Evolutionary conservation across 495 filamentous ascomycete species (phyloP).

Genomic region (Sabuloglossum arenarium): DNA sequence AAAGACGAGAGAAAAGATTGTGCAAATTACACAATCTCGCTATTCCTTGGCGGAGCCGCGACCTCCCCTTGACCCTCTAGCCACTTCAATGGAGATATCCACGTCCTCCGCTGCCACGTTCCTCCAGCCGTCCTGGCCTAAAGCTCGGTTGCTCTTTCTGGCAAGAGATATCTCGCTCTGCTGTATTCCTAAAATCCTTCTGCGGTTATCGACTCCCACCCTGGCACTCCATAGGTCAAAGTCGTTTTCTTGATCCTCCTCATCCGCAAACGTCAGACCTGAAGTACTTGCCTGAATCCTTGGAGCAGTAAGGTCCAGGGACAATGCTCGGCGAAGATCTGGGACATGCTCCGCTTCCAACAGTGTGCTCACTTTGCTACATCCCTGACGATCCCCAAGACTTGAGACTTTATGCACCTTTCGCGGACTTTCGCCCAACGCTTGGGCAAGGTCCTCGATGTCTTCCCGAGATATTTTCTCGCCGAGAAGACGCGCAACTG

Average conservation of each 20-base stretch:
- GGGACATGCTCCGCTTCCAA: not conserved
- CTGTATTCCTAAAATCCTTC: not conserved
- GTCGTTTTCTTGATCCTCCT: slow-evolving; percentile 25
- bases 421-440: not conserved
- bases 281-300: not conserved
- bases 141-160: not conserved
- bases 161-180: not conserved
- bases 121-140: not conserved
- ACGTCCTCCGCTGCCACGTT: not conserved
- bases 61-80: not conserved
- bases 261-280: slow-evolving; percentile 7
- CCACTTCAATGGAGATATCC: not conserved
- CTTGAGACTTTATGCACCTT: not conserved
- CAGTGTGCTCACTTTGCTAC: not conserved
- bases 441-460: not conserved
- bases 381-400: not conserved
- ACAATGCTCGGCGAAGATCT: not conserved
- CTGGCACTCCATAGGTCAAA: slow-evolving; percentile 48
- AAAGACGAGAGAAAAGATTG: too few species aligned
- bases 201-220: not conserved
- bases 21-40: not conserved
- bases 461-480: not conserved
- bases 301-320: not conserved
- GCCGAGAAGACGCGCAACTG: slow-evolving; percentile 1
- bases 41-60: not conserved